phyloP scores from a whole-genome alignment of 2,329 filamentous ascomycete species.

The Blastomyces emzantsi region DNA sequence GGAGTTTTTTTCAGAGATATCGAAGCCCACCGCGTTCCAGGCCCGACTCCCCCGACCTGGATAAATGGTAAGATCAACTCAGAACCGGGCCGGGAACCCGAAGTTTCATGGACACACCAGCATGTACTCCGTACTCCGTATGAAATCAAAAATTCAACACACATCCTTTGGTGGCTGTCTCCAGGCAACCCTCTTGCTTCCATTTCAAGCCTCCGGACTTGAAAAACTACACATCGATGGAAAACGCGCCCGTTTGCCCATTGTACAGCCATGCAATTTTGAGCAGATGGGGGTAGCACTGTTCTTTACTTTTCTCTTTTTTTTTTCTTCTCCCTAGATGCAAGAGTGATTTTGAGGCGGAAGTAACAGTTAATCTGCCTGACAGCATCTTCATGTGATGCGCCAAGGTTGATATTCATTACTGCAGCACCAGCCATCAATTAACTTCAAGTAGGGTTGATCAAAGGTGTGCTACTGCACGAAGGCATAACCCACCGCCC shows the following conservation, averaged over 20 bases:
- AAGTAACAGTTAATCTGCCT: not conserved
- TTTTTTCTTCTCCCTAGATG: not conserved
- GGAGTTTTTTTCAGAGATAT: not conserved
- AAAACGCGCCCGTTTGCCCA: not conserved
- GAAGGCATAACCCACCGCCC: not conserved
- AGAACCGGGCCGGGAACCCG: not conserved
- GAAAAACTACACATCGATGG: not conserved
- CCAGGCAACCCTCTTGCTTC: not conserved
- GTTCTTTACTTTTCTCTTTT: not conserved
- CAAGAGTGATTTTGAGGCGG: not conserved
- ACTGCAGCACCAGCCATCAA: not conserved
- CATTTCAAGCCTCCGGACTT: not conserved
- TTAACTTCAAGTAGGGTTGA: not conserved
- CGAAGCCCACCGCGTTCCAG: not conserved
- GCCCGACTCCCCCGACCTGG: not conserved
- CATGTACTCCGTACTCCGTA: not conserved
- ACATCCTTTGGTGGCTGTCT: not conserved
- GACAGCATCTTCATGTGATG: not conserved
- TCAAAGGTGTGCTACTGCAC: not conserved
- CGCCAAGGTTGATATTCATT: not conserved
- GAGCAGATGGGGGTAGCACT: not conserved
- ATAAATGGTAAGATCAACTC: not conserved
- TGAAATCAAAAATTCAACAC: not conserved
- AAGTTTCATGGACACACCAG: not conserved
- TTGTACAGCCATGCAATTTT: not conserved